These are phyloP conservation scores for Panus rudis DNA, from an alignment of 768 basidiomycete species.

Conservation along the genomic window DNA sequence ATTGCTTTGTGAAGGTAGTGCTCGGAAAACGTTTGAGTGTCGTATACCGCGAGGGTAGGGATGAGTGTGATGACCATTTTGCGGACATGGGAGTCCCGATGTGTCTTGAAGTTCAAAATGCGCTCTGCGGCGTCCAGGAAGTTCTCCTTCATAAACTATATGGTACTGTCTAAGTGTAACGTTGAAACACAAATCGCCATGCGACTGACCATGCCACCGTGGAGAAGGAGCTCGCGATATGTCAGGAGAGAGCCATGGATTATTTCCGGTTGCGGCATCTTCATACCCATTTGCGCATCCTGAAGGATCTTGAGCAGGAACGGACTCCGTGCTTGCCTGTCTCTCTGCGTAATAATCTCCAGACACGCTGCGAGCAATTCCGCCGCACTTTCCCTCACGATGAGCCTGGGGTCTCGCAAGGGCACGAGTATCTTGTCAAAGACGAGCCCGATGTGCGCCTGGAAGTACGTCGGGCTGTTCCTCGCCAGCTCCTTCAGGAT, in stretches of 20 bases:
- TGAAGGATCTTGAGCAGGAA: constrained; percentile 79
- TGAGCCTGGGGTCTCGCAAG: constrained; percentile 79
- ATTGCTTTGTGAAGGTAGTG: constrained; percentile 91
- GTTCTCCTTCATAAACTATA: constrained; percentile 80
- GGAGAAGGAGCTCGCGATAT: constrained; percentile 83
- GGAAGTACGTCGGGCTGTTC: constrained; percentile 82
- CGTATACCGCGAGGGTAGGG: constrained; percentile 90
- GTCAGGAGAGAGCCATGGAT: constrained; percentile 92
- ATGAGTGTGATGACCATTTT: constrained; percentile 95
- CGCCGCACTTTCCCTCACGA: constrained; percentile 89
- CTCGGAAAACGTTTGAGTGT: constrained; percentile 86
- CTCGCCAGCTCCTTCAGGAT: constrained; percentile 90
- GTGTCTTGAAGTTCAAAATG: constrained; percentile 81
- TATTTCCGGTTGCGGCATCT: constrained; percentile 74
- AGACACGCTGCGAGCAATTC: constrained; percentile 91
- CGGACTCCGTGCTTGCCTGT: constrained; percentile 55
- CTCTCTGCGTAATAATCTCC: constrained; percentile 74
- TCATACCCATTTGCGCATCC: constrained; percentile 80
- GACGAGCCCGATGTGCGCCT: constrained; percentile 79
- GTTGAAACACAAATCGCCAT: neutral
- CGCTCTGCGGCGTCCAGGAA: constrained; percentile 86
- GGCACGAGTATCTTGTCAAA: constrained; percentile 92
- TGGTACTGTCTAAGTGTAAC: neutral
- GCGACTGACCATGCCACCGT: constrained; percentile 82
- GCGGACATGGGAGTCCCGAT: constrained; percentile 81